These are phyloP conservation scores for Dichomitus squalens DNA, from an alignment of 1,284 basidiomycete genomes.

Conservation along the genomic window DNA sequence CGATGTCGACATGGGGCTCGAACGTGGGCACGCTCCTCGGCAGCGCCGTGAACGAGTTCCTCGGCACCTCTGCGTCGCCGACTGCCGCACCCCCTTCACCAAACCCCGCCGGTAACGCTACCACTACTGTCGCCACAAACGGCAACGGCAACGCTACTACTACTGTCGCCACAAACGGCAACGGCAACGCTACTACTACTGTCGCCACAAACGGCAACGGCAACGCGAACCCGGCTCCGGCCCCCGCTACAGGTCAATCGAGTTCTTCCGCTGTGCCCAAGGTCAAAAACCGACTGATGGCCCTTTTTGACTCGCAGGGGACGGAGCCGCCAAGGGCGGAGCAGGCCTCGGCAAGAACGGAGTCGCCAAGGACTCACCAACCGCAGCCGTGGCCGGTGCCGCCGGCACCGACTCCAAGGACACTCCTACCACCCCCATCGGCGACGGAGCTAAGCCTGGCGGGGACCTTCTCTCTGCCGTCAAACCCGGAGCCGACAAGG, in stretches of 20 bases:
- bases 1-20: constrained; percentile 13
- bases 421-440: constrained; percentile 15
- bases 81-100: constrained; percentile 13
- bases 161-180: background rate
- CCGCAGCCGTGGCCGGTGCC: constrained; percentile 17
- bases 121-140: background rate
- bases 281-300: constrained; percentile 26
- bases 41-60: constrained; percentile 17
- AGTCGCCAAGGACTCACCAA: background rate
- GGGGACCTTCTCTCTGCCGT: constrained; percentile 14
- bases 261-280: constrained; percentile 20
- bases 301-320: constrained; percentile 28
- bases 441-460: constrained; percentile 10
- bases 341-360: constrained; percentile 12
- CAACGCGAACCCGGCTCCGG: constrained; percentile 4
- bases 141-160: constrained; percentile 2
- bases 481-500: constrained; percentile 16
- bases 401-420: constrained; percentile 11
- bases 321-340: constrained; percentile 18
- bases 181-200: constrained; percentile 2
- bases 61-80: constrained; percentile 17
- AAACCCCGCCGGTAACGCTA: constrained; percentile 7
- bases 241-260: constrained; percentile 29
- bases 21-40: constrained; percentile 17
- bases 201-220: constrained; percentile 2